Base-by-base conservation (phyloP, 805 yeast genomes). In the Wickerhamia fluorescens region DNA sequence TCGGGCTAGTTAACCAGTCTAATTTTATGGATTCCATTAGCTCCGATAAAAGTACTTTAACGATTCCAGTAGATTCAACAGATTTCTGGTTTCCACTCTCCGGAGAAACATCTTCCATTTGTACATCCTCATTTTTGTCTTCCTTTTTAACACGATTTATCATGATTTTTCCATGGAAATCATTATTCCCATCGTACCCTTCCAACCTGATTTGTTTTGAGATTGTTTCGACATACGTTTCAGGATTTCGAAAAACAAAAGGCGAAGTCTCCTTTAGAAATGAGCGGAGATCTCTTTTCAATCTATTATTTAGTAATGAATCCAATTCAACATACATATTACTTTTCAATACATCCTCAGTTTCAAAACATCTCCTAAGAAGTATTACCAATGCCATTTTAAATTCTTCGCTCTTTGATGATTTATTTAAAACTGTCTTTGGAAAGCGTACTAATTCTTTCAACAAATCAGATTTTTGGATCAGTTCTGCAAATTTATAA, bases 331-430 rank as follows among this genome's bases (percentile, higher is more conserved):
- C 57, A 1, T 55, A 42, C 43, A 84, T 71, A 21, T 70, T 54
- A 7, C 58, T 56, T 16, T 61, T 58, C 4, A 85, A 56, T 8
- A 71, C 55, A 0, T 62, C 66, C 0, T 58, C 49, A 3, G 74
- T 69, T 50, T 87, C 96, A 48, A 78, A 74, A 33, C 87, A 77
- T 24, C 81, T 63, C 47, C 95, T 69, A 2, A 78, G 49, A 19
- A 86, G 56, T 8, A 73, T 58, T 1, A 75, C 61, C 13, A 77
- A 58, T 1, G 73, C 15, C 14, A 34, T 34, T 14, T 22, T 26
- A 16, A 16, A 29, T 14, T 41, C 41, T 4, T 30, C 28, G 6
- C 12, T 14, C 17, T 19, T 20, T 11, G 28, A 14, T 13, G 15
- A 14, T 14, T 29, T 14, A 4, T 25, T 53, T 4, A 58, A 44